Evolutionary conservation across 805 yeast species (phyloP), one percentile per base, ranked within the genome.

Genomic region (Kluyveromyces siamensis): DNA sequence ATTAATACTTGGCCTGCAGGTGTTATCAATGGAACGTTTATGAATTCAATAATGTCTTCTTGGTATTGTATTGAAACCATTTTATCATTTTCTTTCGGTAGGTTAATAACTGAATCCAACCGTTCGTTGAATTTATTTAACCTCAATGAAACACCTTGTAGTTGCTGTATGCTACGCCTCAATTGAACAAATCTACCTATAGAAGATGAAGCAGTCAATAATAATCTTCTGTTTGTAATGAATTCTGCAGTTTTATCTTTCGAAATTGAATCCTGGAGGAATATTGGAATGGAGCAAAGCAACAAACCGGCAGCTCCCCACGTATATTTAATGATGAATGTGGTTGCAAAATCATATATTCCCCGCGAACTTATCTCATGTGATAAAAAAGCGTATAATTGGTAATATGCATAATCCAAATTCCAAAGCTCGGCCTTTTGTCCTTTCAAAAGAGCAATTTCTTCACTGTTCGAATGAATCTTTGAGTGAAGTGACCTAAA

Each of bases 301-400:
- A 83, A 78, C 51, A 90, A 74, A 10, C 98, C 98, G 33, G 93
- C 87, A 2, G 96, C 98, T 52, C 98, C 98, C 90, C 96, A 84
- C 44, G 88, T 79, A 67, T 90, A 90, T 68, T 90, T 90, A 52
- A 90, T 90, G 47, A 88, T 81, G 58, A 89, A 90, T 45, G 84
- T 87, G 55, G 91, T 93, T 1, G 91, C 85, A 55, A 87, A 77
- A 60, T 89, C 89, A 66, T 89, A 91, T 25, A 84, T 65, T 27
- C 91, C 83, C 69, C 83, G 75, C 56, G 86, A 82, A 68, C 85
- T 79, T 53, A 84, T 76, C 60, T 85, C 90, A 68, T 81, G 77
- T 58, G 84, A 79, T 55, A 83, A 74, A 66, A 89, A 91, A 51
- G 82, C 72, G 55, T 86, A 93, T 55, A 89, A 72, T 53, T 84